Evolutionary conservation across 805 yeast genomes (phyloP).

Genomic region (Blastobotrys mokoenaii): DNA sequence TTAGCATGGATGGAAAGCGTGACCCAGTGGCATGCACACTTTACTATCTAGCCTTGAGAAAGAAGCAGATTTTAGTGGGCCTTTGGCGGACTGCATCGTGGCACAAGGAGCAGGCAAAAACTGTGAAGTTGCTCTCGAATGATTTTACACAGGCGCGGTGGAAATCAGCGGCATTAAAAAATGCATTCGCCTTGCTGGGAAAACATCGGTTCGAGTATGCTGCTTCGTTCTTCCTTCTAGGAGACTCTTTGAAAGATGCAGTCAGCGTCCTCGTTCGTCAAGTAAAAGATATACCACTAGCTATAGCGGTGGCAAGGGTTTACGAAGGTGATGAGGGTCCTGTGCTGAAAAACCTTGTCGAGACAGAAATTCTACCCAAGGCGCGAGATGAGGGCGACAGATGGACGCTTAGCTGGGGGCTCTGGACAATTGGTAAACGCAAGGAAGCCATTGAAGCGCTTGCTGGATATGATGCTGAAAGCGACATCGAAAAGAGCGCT

Average conservation of each 20-base stretch:
- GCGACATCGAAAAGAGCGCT: slow-evolving; percentile 3
- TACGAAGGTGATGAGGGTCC: slow-evolving; percentile 58
- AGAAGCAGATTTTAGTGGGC: slow-evolving; percentile 67
- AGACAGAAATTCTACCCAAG: slow-evolving; percentile 41
- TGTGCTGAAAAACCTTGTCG: slow-evolving; percentile 41
- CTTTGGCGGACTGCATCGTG: slow-evolving; percentile 74
- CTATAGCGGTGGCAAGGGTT: slow-evolving; percentile 72
- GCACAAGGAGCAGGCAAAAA: slow-evolving; percentile 75
- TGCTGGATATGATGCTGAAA: slow-evolving; percentile 25
- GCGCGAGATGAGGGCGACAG: slow-evolving; percentile 60
- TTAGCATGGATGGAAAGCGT: slow-evolving; percentile 43
- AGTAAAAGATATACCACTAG: slow-evolving; percentile 60
- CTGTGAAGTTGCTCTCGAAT: slow-evolving; percentile 65
- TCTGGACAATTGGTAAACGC: slow-evolving; percentile 52
- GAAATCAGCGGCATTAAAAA: slow-evolving; percentile 83
- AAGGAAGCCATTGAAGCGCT: slow-evolving; percentile 54
- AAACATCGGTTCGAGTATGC: slow-evolving; percentile 84
- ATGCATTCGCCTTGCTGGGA: slow-evolving; percentile 83
- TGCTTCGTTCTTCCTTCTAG: slow-evolving; percentile 79
- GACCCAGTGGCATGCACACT: slow-evolving; percentile 73
- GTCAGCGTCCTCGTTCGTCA: slow-evolving; percentile 65
- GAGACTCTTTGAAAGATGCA: slow-evolving; percentile 66
- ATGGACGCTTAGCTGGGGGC: slow-evolving; percentile 78
- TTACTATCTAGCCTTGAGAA: slow-evolving; percentile 67
- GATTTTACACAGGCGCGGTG: slow-evolving; percentile 72